Percentiles rank a stretch among this genome's conserved stretches.
phyloP scores from a whole-genome alignment of 768 basidiomycete genomes.

The Agrocybe pediades region DNA sequence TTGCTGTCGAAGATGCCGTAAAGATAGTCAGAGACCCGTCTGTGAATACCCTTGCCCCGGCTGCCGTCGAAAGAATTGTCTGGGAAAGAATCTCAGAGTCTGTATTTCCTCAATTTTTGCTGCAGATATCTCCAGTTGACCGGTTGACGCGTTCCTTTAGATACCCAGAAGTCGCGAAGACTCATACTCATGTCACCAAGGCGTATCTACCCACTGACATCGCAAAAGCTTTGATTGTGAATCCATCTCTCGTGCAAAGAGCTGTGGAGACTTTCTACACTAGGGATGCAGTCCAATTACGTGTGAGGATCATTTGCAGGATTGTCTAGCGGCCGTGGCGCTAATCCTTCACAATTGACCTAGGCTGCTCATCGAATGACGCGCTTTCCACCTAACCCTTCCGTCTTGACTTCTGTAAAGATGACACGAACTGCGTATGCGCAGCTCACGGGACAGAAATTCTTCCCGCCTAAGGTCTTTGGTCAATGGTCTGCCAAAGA shows the following conservation, averaged over 20 bases:
- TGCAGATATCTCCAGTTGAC: background rate
- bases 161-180: constrained; percentile 67
- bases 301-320: constrained; percentile 52
- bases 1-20: constrained; percentile 65
- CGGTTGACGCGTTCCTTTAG: constrained; percentile 38
- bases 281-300: constrained; percentile 85
- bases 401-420: constrained; percentile 59
- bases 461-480: constrained; percentile 89
- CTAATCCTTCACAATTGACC: background rate
- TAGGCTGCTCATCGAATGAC: constrained; percentile 89
- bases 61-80: constrained; percentile 61
- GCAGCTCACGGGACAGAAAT: constrained; percentile 88
- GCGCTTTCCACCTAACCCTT: constrained; percentile 79
- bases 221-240: constrained; percentile 64
- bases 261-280: constrained; percentile 95
- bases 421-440: constrained; percentile 95
- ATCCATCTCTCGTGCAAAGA: constrained; percentile 77
- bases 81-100: constrained; percentile 75
- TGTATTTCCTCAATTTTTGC: background rate
- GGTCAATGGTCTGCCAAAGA: constrained; percentile 69
- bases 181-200: constrained; percentile 76
- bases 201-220: constrained; percentile 82
- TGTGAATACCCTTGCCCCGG: constrained; percentile 60
- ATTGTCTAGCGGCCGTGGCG: background rate
- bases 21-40: constrained; percentile 55